Evolutionary conservation across 352 stramenopile species (phyloP).

Genomic region (Pythium oligandrum): DNA sequence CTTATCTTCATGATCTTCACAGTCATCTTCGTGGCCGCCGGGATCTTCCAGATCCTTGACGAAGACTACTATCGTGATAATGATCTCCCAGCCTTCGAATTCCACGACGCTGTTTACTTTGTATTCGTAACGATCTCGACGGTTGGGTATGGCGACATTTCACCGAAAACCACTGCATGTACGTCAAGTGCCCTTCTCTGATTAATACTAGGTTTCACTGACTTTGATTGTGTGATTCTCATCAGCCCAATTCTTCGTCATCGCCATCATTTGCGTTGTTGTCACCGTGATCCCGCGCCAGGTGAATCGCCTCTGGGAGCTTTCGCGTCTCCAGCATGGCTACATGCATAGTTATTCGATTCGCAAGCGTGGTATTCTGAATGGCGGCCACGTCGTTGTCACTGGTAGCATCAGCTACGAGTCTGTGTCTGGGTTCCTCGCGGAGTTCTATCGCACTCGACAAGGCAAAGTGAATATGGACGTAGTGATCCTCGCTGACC

Average conservation of each 20-base stretch:
- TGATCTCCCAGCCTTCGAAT: slow-evolving; percentile 25
- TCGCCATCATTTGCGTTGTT: slow-evolving; percentile 50
- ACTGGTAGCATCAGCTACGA: slow-evolving; percentile 41
- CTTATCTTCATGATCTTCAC: slow-evolving; percentile 52
- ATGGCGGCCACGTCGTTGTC: slow-evolving; percentile 48
- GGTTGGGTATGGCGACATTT: slow-evolving; percentile 60
- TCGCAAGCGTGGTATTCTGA: slow-evolving; percentile 27
- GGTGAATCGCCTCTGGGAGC: slow-evolving; percentile 42
- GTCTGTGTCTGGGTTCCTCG: slow-evolving; percentile 42
- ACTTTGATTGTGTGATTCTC: not conserved
- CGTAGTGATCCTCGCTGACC: slow-evolving; percentile 41
- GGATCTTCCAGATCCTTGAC: slow-evolving; percentile 52
- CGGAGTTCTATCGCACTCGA: slow-evolving; percentile 53
- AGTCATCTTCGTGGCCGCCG: slow-evolving; percentile 52
- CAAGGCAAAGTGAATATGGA: slow-evolving; percentile 62
- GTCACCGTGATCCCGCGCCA: slow-evolving; percentile 56
- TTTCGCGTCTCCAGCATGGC: slow-evolving; percentile 37
- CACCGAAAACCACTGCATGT: slow-evolving; percentile 40
- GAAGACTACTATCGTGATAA: slow-evolving; percentile 45
- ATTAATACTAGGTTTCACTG: not conserved
- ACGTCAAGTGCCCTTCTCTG: not conserved
- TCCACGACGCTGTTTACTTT: slow-evolving; percentile 65
- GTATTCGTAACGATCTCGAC: slow-evolving; percentile 64
- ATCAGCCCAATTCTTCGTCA: slow-evolving; percentile 53
- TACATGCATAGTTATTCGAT: slow-evolving; percentile 55